Percentiles rank a stretch among this genome's conserved stretches.
Evolutionary conservation across 2,329 filamentous ascomycete species (phyloP).

Genomic region (Juglanconis juglandina): DNA sequence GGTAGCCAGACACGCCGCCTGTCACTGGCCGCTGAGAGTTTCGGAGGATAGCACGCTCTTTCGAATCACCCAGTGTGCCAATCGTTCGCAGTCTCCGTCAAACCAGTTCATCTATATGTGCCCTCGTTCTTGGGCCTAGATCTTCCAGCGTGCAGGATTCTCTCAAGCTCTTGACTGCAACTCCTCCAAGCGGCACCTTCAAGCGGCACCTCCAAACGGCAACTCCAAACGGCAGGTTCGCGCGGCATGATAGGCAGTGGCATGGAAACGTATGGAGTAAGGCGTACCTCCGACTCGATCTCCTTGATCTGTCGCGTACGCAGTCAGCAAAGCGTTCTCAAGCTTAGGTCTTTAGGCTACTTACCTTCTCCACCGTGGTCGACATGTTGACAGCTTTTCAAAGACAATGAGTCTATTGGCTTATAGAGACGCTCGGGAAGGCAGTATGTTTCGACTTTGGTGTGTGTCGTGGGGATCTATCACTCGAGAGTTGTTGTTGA

Average conservation of each 20-base stretch:
- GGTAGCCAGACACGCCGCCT: too few species aligned
- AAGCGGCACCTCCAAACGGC: background rate
- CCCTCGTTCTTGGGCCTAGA: too few species aligned
- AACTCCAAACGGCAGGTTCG: background rate
- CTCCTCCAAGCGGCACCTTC: too few species aligned
- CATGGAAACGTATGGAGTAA: slow-evolving; percentile 5
- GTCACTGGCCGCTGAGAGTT: too few species aligned
- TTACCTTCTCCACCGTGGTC: slow-evolving; percentile 94
- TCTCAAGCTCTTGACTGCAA: background rate
- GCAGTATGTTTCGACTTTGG: background rate
- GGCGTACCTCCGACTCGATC: slow-evolving; percentile 84
- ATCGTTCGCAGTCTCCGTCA: background rate
- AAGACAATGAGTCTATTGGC: background rate
- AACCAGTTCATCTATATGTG: too few species aligned
- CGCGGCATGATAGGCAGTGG: background rate
- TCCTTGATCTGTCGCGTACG: slow-evolving; percentile 72
- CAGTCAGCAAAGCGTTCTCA: slow-evolving; percentile 28
- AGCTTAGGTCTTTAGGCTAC: slow-evolving; percentile 24
- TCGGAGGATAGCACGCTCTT: background rate
- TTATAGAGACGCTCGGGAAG: background rate
- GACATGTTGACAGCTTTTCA: slow-evolving; percentile 63
- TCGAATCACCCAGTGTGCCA: background rate
- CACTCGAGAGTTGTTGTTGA: background rate
- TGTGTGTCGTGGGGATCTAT: background rate
- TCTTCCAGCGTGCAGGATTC: background rate